Evolutionary conservation across 2,329 filamentous ascomycete species (phyloP), one percentile per base, ranked within the genome.

Genomic region (Aphanoascus verrucosus): DNA sequence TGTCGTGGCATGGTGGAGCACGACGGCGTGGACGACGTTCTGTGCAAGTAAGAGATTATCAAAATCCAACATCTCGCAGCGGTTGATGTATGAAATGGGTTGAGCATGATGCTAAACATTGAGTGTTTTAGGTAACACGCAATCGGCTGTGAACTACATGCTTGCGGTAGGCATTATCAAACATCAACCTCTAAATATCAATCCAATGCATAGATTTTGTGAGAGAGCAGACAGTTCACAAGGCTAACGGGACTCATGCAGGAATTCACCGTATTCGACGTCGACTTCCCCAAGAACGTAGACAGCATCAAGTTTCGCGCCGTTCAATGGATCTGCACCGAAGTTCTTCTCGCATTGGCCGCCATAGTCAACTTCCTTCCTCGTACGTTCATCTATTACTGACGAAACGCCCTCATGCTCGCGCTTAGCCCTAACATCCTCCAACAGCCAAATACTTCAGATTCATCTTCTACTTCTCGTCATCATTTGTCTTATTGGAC

Each of bases 1-100:
- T 62, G 65, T 80, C n/a, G 79, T 81, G n/a, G 79, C 79, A 0
- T 82, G 78, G 79, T 82, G 79, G 79, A 78, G 75, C 59, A 80
- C 77, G 0, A 81, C 78, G 0, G 79, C 79, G 1, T 82, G 79
- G 79, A 82, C 79, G 1, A 81, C 75, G 0, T 78, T 78, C 53
- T 77, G 75, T 61, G 75, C 75, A 2, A 78, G 75, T 70, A 62
- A 54, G 66, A 50, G 34, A 23, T 20, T n/a, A n/a, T 35, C 35
- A 14, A 12, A 15, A 32, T n/a, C 8, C 6, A 14, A 12, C 19
- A 35, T 20, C 3, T 9, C 14, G 7, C 23, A 4, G 3, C 23
- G 23, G 7, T 28, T 19, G 12, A 19, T 28, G 2, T 14, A 28
- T 14, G 11, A 5, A 7, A n/a, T n/a, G n/a, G n/a, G 42, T 32